phyloP scores from a whole-genome alignment of 176 grass and related monocot genomes.

The Ensete ventricosum region DNA sequence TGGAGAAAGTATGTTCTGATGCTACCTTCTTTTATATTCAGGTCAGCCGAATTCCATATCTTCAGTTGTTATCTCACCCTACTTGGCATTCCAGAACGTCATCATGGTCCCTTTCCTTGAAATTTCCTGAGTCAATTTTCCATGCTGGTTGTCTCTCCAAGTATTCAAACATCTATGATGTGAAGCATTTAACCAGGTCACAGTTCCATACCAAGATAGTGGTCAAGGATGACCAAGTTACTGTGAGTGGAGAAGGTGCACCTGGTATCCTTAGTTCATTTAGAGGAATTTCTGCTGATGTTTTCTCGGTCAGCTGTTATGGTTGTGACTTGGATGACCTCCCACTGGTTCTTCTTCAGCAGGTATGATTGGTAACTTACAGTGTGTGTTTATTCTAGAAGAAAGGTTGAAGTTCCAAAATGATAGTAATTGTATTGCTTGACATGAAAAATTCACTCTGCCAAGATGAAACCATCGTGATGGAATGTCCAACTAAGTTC shows the following conservation, averaged over 20 bases:
- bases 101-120: constrained; percentile 82
- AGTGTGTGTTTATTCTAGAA: background rate
- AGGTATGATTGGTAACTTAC: constrained; percentile 31
- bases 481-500: too few relatives aligned
- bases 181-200: constrained; percentile 46
- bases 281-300: constrained; percentile 33
- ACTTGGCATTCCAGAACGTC: constrained; percentile 92
- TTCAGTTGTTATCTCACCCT: constrained; percentile 57
- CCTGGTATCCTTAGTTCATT: constrained; percentile 60
- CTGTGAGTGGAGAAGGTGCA: constrained; percentile 64
- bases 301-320: constrained; percentile 48
- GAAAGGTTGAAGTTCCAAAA: background rate
- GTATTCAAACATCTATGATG: constrained; percentile 33
- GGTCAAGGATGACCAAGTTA: constrained; percentile 81
- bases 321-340: constrained; percentile 92
- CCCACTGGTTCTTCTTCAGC: constrained; percentile 83
- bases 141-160: constrained; percentile 25
- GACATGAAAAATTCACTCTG: too few relatives aligned
- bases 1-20: background rate
- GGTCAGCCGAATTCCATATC: constrained; percentile 77
- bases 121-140: constrained; percentile 56
- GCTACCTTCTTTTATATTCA: constrained; percentile 21
- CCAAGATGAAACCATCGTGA: too few relatives aligned
- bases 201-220: constrained; percentile 74
- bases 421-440: too few relatives aligned